Evolutionary conservation across 345 rosid species (phyloP), one percentile per base, ranked within the genome.

Genomic region (Theobroma cacao): DNA sequence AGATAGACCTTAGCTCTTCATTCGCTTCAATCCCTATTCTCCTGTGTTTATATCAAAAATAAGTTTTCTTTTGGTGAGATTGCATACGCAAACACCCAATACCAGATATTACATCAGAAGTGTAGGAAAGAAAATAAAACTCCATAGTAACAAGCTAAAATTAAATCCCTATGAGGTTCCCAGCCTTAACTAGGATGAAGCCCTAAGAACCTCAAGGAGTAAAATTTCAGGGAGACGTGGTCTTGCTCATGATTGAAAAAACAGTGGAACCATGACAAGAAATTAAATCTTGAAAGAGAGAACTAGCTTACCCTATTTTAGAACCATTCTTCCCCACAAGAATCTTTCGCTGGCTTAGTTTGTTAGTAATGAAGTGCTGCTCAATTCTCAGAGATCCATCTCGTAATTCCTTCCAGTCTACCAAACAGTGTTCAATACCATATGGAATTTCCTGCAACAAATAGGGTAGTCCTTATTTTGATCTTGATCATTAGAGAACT

Each of bases 21-120:
- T 92, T 96, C 22, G 99, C 99, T 87, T 96, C 98, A 0, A 89
- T 80, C 33, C 99, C 99, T 75, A 91, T 96, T 77, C 93, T 94
- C 93, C 97, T 95, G 90, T 34, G 75, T 48, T 69, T 61, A 30
- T n/a, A 77, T 34, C 13, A 78, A 41, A 38, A 45, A 43, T 12
- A 20, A 28, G 18, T 41, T 24, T 55, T 36, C 50, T 26, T 40
- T 15, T 7, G 12, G 59, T 53, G 22, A 41, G 53, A 78, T 41
- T 47, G 53, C 31, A 74, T 6, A 36, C 28, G 71, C 36, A 53
- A 55, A n/a, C 63, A 55, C 64, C 28, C 17, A 36, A 36, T n/a
- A 36, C 41, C 24, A n/a, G 55, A 82, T 33, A 14, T 41, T 24
- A 72, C 30, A 52, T 33, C 59, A 72, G 7, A 28, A 17, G 41